Base-by-base conservation (phyloP, 2,329 filamentous ascomycete species). In the Xylariales sp. region DNA sequence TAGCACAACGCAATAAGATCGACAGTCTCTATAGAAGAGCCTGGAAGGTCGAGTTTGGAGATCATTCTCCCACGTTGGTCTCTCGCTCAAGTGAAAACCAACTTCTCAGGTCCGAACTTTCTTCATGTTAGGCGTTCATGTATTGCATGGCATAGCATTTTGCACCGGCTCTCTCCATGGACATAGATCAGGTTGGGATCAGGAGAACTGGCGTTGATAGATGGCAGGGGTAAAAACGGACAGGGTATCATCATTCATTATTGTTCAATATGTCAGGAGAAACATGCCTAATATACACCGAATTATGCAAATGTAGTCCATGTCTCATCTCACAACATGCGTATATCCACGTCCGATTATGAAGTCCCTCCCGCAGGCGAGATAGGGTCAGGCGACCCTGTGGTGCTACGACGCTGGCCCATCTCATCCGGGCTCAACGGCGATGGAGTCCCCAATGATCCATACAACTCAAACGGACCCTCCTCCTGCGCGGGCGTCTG, bases 401-500 rank as follows among this genome's bases (percentile, higher is more conserved):
- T n/a, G n/a, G n/a, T 8, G 14, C 9, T 16, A 7, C 15, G 29
- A 7, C 15, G 15, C 31, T 16, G 27, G 15, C 43, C 45, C 14
- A 38, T 37, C 38, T 51, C 45, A n/a, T 49, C 45, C 8, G 29
- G 28, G 12, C 37, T 51, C 41, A 49, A 42, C 9, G 41, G 48
- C 21, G 46, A 37, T 6, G 51, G 49, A 10, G 52, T 47, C 18
- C 42, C 9, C 8, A 10, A 15, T 14, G 60, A 62, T 16, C 68
- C 72, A 40, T 71, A 65, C 27, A 78, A 50, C 54, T 76, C 74
- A 37, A 64, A 67, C 15, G 62, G 55, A 14, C 61, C 59, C 5
- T 59, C 47, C 16, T 58, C 54, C 4, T 49, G 58, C 21, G 62
- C 55, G 10, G 49, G 51, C 20, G 46, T 33, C 10, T 38, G 27